Evolutionary conservation across 805 yeast genomes (phyloP).

Genomic region (Zygosaccharomyces rouxii): DNA sequence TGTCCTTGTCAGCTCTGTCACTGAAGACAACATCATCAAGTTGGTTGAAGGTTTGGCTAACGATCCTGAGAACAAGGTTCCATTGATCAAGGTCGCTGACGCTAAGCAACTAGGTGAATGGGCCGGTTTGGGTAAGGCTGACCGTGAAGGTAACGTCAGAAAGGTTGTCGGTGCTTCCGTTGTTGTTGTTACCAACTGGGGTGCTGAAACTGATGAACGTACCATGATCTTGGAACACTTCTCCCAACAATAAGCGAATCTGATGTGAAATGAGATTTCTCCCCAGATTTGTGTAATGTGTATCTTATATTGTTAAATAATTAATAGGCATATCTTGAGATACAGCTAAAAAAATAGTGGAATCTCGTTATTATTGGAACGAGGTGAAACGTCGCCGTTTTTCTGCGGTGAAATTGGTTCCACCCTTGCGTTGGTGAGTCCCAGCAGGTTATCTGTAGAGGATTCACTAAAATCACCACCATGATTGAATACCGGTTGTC

Average conservation of each 20-base stretch:
- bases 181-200: constrained; percentile 99
- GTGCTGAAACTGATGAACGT: constrained; percentile 98
- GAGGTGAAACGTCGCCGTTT: background rate
- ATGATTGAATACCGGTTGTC: background rate
- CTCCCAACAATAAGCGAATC: constrained; percentile 67
- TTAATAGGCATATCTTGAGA: constrained; percentile 4
- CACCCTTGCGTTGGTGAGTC: background rate
- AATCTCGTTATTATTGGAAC: constrained; percentile 9
- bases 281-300: background rate
- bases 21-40: constrained; percentile 94
- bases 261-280: background rate
- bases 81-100: constrained; percentile 98
- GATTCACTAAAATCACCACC: background rate
- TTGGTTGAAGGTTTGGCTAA: constrained; percentile 99
- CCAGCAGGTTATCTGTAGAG: background rate
- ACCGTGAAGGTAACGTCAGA: constrained; percentile 99
- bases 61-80: constrained; percentile 94
- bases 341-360: constrained; percentile 18
- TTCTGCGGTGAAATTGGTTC: background rate
- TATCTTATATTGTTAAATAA: constrained; percentile 3
- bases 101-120: constrained; percentile 99
- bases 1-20: constrained; percentile 96
- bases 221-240: constrained; percentile 93
- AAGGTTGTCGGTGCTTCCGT: constrained; percentile 99
- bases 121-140: constrained; percentile 99